Percentiles rank a stretch among this genome's conserved stretches.
These are phyloP conservation scores for Schizothecium vesticola DNA, from an alignment of 495 filamentous ascomycete species.

Conservation along the genomic window DNA sequence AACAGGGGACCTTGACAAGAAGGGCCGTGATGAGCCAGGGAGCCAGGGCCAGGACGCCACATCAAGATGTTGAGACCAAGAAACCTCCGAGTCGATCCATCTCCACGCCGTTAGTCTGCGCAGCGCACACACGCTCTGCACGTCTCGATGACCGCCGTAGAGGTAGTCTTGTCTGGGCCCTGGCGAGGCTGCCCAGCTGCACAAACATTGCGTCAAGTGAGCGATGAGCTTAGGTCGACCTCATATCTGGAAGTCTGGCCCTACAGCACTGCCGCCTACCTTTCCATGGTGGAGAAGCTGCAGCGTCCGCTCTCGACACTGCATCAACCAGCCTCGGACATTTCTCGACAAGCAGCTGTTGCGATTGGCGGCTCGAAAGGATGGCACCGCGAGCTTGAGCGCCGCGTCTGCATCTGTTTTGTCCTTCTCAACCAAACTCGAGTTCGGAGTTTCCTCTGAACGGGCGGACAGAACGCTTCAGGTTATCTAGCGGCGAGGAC, in stretches of 20 bases:
- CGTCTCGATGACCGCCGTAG: background rate
- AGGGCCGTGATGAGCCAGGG: background rate
- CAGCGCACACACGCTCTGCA: background rate
- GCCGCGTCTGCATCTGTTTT: background rate
- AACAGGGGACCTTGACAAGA: background rate
- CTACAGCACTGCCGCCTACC: background rate
- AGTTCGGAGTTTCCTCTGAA: background rate
- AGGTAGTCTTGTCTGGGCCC: background rate
- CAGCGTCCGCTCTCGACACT: background rate
- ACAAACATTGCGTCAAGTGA: background rate
- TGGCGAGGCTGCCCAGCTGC: background rate
- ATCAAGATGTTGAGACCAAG: background rate
- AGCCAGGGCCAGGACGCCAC: background rate
- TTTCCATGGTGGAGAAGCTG: background rate
- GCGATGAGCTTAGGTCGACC: background rate
- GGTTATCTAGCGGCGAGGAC: slow-evolving; percentile 1
- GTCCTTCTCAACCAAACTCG: background rate
- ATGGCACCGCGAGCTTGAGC: background rate
- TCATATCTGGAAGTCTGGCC: background rate
- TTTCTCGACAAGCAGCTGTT: background rate
- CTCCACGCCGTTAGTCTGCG: background rate
- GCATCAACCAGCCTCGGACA: background rate
- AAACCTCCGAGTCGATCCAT: slow-evolving; percentile 19
- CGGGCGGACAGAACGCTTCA: background rate
- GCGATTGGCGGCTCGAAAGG: background rate